These are phyloP conservation scores for Syncephalastrum contaminatum DNA, from an alignment of 371 early-diverging fungal genomes.

Conservation along the genomic window DNA sequence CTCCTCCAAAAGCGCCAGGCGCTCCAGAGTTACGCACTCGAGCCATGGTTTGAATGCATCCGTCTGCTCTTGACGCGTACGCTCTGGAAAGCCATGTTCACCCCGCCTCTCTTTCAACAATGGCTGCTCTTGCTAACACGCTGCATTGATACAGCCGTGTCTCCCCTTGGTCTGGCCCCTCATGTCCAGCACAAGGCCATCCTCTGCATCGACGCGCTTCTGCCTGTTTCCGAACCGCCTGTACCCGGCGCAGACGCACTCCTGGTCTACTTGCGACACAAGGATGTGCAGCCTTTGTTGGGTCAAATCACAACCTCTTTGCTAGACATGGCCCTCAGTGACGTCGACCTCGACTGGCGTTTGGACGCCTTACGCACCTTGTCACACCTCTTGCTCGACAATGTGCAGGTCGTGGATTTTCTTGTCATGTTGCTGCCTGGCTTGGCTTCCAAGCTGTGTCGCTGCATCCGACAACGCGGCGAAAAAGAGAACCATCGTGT, in stretches of 20 bases:
- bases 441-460: conserved; percentile 36
- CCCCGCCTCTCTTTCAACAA: conserved; percentile 20
- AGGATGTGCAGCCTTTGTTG: conserved; percentile 13
- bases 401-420: conserved; percentile 30
- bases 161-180: conserved; percentile 5
- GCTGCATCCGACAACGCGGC: conserved; percentile 34
- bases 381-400: conserved; percentile 25
- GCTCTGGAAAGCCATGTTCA: conserved; percentile 17
- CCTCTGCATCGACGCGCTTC: conserved; percentile 29
- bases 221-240: conserved; percentile 22
- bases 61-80: conserved; percentile 19
- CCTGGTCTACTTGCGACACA: not conserved
- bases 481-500: conserved; percentile 53
- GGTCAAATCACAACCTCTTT: conserved; percentile 28
- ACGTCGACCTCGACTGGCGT: conserved; percentile 36
- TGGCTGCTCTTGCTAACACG: conserved; percentile 26
- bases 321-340: conserved; percentile 27
- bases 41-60: conserved; percentile 25
- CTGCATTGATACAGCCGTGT: conserved; percentile 13
- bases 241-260: conserved; percentile 10
- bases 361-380: conserved; percentile 33
- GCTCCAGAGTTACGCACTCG: conserved; percentile 4
- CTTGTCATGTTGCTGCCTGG: conserved; percentile 48
- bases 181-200: conserved; percentile 34
- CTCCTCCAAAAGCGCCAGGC: no score